Percentiles rank a stretch among this genome's conserved stretches.
phyloP scores from a whole-genome alignment of 345 rosid genomes.

The Moricandia moricandioides region DNA sequence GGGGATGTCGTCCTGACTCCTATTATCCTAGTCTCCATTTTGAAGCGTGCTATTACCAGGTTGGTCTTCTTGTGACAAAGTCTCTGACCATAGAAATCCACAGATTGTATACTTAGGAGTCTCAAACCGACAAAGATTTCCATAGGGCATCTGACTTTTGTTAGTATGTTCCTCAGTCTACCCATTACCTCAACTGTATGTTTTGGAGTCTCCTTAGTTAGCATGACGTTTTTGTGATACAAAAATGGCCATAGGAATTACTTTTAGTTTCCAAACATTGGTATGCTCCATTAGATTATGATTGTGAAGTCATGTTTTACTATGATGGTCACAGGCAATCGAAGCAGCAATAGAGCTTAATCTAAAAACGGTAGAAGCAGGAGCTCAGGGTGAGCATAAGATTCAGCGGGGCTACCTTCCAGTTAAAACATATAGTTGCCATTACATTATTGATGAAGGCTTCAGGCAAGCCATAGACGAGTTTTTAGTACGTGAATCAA shows the following conservation, averaged over 20 bases:
- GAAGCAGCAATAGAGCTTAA: slow-evolving; percentile 89
- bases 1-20: slow-evolving; percentile 83
- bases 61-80: slow-evolving; percentile 28
- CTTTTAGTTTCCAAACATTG: not conserved
- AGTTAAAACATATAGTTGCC: slow-evolving; percentile 82
- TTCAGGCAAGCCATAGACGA: slow-evolving; percentile 67
- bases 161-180: not conserved
- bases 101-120: not conserved
- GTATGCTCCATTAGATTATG: not conserved
- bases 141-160: not conserved
- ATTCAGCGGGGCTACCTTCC: slow-evolving; percentile 93
- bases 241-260: not conserved
- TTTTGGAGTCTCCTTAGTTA: not conserved
- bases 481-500: slow-evolving; percentile 65
- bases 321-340: slow-evolving; percentile 55
- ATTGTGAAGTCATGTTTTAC: slow-evolving; percentile 7
- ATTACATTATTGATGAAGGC: slow-evolving; percentile 67
- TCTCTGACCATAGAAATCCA: not conserved
- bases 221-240: not conserved
- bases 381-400: slow-evolving; percentile 99
- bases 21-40: slow-evolving; percentile 90
- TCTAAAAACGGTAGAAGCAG: slow-evolving; percentile 83
- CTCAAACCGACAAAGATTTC: not conserved
- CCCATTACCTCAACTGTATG: not conserved
- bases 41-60: slow-evolving; percentile 99